A percentile compares a stretch with the other conserved stretches of the same genome.
Conservation (phyloP, 2,329 filamentous ascomycete genomes). For the Mycosphaerella sp. region DNA sequence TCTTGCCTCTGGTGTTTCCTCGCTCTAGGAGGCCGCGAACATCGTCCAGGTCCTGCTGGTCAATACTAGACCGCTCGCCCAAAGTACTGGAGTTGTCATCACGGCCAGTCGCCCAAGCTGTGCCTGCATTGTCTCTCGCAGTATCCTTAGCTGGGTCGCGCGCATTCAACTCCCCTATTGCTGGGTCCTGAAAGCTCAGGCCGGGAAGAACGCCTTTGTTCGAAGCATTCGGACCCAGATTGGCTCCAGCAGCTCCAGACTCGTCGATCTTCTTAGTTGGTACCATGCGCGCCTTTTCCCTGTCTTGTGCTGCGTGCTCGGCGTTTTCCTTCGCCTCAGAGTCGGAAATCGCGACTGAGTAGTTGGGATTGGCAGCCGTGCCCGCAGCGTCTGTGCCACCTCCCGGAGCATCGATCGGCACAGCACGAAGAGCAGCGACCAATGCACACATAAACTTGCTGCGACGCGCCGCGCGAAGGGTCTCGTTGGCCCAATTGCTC, state of each 20-base stretch:
- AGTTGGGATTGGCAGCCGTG: conserved; percentile 64
- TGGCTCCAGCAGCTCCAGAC: conserved; percentile 18
- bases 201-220: conserved; percentile 19
- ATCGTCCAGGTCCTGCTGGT: conserved; percentile 43
- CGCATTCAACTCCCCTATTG: conserved; percentile 41
- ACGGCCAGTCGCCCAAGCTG: conserved; percentile 40
- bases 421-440: conserved; percentile 73
- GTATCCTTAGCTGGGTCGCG: conserved; percentile 40
- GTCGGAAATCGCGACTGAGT: conserved; percentile 71
- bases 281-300: conserved; percentile 53
- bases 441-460: conserved; percentile 98
- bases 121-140: conserved; percentile 33
- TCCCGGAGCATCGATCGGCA: conserved; percentile 78
- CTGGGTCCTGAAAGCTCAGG: conserved; percentile 25
- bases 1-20: conserved; percentile 41
- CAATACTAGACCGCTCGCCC: conserved; percentile 39
- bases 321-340: conserved; percentile 56
- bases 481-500: conserved; percentile 60
- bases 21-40: conserved; percentile 42
- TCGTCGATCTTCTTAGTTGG: conserved; percentile 40
- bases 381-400: conserved; percentile 59
- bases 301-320: conserved; percentile 51
- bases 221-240: conserved; percentile 15
- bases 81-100: conserved; percentile 33
- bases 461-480: conserved; percentile 69